These are phyloP conservation scores for Dendrobium chrysotoxum DNA, from an alignment of 106 monocot species.

Conservation along the genomic window DNA sequence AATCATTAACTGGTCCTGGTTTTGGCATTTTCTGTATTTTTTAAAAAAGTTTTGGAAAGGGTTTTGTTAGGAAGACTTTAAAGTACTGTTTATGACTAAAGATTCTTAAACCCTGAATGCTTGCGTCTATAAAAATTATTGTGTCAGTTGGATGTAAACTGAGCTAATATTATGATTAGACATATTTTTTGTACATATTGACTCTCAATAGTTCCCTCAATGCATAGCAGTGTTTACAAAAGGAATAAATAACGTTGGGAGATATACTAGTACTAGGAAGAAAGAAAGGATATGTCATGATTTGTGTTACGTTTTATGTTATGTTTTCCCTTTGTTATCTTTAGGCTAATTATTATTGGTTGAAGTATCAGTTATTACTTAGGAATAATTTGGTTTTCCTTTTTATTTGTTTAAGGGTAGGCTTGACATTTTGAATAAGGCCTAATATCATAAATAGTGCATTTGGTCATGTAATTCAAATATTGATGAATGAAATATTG, in stretches of 20 bases:
- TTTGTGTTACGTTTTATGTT: background rate
- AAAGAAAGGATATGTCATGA: background rate
- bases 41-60: background rate
- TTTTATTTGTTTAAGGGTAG: background rate
- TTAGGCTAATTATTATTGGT: background rate
- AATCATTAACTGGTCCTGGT: background rate
- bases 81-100: background rate
- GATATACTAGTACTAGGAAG: no score
- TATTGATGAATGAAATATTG: background rate
- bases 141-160: background rate
- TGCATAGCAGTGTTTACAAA: background rate
- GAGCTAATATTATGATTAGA: background rate
- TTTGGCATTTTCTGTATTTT: background rate
- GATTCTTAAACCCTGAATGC: background rate
- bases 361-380: background rate
- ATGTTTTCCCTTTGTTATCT: background rate
- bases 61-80: background rate
- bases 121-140: background rate
- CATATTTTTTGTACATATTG: background rate
- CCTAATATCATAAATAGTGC: background rate
- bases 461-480: background rate
- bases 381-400: background rate
- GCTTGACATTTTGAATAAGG: background rate
- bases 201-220: background rate
- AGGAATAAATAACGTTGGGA: background rate